Conservation (phyloP, 345 rosid species). For the Barbarea vulgaris region DNA sequence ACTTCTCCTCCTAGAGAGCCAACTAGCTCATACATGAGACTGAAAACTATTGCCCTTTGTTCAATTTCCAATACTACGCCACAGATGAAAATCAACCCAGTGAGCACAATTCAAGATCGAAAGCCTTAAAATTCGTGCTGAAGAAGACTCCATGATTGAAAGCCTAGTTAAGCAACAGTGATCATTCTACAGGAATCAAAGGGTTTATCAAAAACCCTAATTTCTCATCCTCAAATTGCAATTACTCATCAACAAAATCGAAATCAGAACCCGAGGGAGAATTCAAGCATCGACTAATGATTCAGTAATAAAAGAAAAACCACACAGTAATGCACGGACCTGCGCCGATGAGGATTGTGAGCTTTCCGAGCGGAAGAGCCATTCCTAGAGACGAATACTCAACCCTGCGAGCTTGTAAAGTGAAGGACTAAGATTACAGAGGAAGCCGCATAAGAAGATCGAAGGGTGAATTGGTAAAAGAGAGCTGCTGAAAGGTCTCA, state of each 20-base stretch:
- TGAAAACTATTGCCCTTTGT: not conserved
- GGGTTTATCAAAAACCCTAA: slow-evolving; percentile 45
- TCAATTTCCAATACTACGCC: not conserved
- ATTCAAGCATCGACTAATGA: not conserved
- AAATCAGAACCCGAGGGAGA: not conserved
- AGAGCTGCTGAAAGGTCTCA: not conserved
- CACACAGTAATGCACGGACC: slow-evolving; percentile 20
- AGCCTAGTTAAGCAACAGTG: not conserved
- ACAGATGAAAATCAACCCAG: not conserved
- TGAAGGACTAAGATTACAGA: not conserved
- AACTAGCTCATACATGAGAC: not conserved
- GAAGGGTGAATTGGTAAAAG: not conserved
- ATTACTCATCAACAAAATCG: not conserved
- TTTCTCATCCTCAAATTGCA: slow-evolving; percentile 1
- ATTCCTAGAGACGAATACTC: slow-evolving; percentile 18
- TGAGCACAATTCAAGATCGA: not conserved
- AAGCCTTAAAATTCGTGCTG: not conserved
- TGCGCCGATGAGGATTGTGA: slow-evolving; percentile 47
- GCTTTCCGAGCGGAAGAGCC: slow-evolving; percentile 47
- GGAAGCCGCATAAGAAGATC: slow-evolving; percentile 10
- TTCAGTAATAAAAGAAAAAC: not conserved
- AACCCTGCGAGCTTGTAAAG: not conserved
- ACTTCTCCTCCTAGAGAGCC: not conserved
- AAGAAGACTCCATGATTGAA: not conserved
- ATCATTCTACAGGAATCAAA: slow-evolving; percentile 21